Percentiles rank a stretch among this genome's conserved stretches.
phyloP scores from a whole-genome alignment of 2,329 filamentous ascomycete species.

The Fusarium tjaetaba region DNA sequence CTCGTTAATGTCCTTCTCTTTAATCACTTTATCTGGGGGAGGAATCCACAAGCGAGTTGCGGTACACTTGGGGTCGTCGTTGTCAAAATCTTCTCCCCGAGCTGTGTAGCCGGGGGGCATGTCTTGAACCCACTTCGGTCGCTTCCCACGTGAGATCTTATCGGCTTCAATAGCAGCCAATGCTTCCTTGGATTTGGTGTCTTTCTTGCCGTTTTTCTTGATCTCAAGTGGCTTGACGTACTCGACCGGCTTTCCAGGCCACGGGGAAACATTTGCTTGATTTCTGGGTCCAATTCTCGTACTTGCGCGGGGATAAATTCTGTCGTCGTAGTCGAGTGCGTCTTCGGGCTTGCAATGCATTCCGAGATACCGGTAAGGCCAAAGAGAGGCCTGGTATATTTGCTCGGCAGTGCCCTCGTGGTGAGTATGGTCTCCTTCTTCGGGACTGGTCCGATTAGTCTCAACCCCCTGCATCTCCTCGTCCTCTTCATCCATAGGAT shows the following conservation, averaged over 20 bases:
- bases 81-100: conserved; percentile 80
- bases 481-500: conserved; percentile 75
- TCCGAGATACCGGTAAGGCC: conserved; percentile 95
- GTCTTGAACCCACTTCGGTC: conserved; percentile 94
- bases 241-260: conserved; percentile 88
- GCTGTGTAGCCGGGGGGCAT: conserved; percentile 86
- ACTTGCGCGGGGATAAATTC: conserved; percentile 95
- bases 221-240: conserved; percentile 88
- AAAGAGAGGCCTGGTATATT: conserved; percentile 90
- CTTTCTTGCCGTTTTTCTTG: conserved; percentile 84
- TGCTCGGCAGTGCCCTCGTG: conserved; percentile 81
- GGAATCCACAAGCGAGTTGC: conserved; percentile 83
- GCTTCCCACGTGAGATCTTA: conserved; percentile 78
- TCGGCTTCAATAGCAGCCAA: conserved; percentile 84
- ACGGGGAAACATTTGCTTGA: conserved; percentile 85
- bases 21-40: conserved; percentile 62
- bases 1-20: conserved; percentile 72
- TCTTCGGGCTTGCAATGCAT: conserved; percentile 97
- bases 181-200: conserved; percentile 83
- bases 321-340: conserved; percentile 94
- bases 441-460: conserved; percentile 72
- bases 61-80: conserved; percentile 79
- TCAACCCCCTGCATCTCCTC: conserved; percentile 67
- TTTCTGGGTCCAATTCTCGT: conserved; percentile 91
- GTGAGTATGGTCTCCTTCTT: conserved; percentile 63